Conservation (phyloP, 179 eudicot genomes). For the Beta lomatogona region DNA sequence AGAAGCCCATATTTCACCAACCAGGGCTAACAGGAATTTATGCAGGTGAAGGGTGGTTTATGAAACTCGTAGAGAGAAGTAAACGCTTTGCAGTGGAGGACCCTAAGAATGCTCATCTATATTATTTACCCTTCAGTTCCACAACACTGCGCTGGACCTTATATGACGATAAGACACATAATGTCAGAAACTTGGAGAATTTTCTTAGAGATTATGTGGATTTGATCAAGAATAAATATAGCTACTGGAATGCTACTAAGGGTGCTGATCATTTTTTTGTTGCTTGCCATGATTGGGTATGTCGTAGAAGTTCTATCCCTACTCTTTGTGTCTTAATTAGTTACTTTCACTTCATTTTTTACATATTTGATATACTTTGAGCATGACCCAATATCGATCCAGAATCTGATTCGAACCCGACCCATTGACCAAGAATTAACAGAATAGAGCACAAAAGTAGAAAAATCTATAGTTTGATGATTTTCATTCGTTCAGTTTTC, state of each 20-base stretch:
- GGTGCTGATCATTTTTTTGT: slow-evolving; percentile 81
- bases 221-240: slow-evolving; percentile 50
- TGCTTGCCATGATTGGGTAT: slow-evolving; percentile 90
- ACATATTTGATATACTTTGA: too few relatives aligned
- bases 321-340: neutral
- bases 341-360: neutral
- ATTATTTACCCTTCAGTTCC: slow-evolving; percentile 73
- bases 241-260: slow-evolving; percentile 58
- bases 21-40: slow-evolving; percentile 68
- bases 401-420: too few relatives aligned
- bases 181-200: slow-evolving; percentile 43
- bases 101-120: slow-evolving; percentile 77
- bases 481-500: neutral
- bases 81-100: slow-evolving; percentile 54
- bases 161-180: slow-evolving; percentile 31
- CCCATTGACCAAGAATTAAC: too few relatives aligned
- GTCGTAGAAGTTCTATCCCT: slow-evolving; percentile 3
- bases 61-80: slow-evolving; percentile 61
- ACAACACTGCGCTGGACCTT: slow-evolving; percentile 42
- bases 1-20: slow-evolving; percentile 73
- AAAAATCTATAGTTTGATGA: neutral
- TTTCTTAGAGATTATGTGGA: slow-evolving; percentile 53
- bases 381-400: too few relatives aligned
- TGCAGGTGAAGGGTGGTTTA: slow-evolving; percentile 91
- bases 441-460: too few relatives aligned